Evolutionary conservation across 176 grass and related monocot genomes (phyloP).

Genomic region (Lolium multiflorum): DNA sequence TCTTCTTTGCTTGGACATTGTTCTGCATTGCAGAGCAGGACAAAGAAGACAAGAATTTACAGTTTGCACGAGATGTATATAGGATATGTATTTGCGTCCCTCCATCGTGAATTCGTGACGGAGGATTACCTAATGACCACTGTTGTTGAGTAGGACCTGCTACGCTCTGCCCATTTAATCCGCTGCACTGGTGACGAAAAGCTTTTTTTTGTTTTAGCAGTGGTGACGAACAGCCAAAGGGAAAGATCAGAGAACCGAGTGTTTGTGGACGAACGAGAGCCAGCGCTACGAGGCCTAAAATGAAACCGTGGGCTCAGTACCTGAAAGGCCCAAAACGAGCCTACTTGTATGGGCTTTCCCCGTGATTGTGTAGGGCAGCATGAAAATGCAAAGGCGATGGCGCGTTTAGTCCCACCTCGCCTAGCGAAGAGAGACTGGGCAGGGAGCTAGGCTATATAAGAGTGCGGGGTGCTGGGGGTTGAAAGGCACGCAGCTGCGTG

Average conservation of each 20-base stretch:
- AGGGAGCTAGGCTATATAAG: no score
- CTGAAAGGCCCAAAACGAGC: no score
- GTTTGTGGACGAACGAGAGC: background rate
- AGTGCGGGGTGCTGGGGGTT: fast-evolving
- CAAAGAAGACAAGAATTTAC: background rate
- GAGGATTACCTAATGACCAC: background rate
- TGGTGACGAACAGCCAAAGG: no score
- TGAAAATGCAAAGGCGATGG: no score
- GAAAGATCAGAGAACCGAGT: background rate
- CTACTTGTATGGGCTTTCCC: no score
- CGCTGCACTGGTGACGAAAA: no score
- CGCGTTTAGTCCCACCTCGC: no score
- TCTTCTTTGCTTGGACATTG: background rate
- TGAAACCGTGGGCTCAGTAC: no score
- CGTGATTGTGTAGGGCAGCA: no score
- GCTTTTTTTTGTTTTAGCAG: no score
- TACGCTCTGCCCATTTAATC: background rate
- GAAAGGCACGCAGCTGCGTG: conserved; percentile 46
- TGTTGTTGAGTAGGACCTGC: background rate
- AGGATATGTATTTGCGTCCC: background rate
- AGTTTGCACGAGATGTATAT: background rate
- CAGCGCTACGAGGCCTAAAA: background rate
- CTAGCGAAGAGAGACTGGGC: no score
- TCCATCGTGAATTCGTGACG: background rate
- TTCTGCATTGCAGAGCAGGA: background rate